phyloP scores from a whole-genome alignment of 495 filamentous ascomycete genomes.

The Corynascus novoguineensis region DNA sequence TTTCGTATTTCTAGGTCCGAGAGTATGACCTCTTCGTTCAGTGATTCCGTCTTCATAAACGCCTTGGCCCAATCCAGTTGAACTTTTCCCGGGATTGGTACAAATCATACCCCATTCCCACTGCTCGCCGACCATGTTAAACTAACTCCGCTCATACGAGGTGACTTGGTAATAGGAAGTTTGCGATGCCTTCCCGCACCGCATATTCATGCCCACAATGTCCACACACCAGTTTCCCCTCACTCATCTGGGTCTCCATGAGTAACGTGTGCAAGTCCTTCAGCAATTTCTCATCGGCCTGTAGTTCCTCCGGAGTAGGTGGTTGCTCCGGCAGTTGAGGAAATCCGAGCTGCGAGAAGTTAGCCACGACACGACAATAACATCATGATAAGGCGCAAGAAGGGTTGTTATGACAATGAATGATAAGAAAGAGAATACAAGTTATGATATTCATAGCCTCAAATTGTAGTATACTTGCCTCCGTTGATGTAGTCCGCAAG shows the following conservation, averaged over 20 bases:
- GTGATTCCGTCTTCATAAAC: neutral
- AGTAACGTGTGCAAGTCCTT: constrained; percentile 76
- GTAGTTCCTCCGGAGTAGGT: constrained; percentile 55
- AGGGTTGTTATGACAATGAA: neutral
- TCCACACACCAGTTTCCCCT: constrained; percentile 84
- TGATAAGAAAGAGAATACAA: neutral
- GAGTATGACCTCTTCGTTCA: neutral
- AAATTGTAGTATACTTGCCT: constrained; percentile 51
- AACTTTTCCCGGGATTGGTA: neutral
- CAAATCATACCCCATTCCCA: neutral
- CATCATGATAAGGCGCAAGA: neutral
- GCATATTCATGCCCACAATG: constrained; percentile 90
- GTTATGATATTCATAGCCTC: constrained; percentile 2
- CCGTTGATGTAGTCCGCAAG: constrained; percentile 63
- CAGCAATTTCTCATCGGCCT: constrained; percentile 58
- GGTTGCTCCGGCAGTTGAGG: constrained; percentile 61
- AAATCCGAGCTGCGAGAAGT: constrained; percentile 65
- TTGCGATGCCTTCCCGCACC: constrained; percentile 91
- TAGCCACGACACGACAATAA: neutral
- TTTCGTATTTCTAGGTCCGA: neutral
- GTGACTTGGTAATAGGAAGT: constrained; percentile 91
- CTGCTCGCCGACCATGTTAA: neutral
- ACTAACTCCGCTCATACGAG: constrained; percentile 50
- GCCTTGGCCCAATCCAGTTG: constrained; percentile 5
- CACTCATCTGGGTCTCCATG: constrained; percentile 81